These are phyloP conservation scores for Yarrowia sp. DNA, from an alignment of 805 yeast species.

Conservation along the genomic window DNA sequence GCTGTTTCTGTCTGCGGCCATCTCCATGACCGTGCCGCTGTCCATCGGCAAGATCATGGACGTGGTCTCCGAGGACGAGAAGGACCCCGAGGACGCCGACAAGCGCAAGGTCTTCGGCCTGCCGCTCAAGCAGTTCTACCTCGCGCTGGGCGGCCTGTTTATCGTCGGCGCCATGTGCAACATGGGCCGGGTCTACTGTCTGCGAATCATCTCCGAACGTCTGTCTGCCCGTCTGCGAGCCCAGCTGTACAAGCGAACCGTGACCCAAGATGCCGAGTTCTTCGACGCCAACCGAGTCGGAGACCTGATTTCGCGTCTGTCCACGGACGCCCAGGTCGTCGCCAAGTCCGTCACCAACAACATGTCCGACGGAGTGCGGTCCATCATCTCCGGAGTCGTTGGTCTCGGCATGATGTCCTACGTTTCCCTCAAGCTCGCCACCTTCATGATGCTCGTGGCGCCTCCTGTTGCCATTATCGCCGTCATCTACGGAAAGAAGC, in stretches of 20 bases:
- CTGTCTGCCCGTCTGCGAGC: constrained; percentile 81
- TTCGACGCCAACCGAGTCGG: constrained; percentile 89
- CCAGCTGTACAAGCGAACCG: constrained; percentile 68
- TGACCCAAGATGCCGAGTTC: constrained; percentile 84
- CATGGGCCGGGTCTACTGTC: constrained; percentile 70
- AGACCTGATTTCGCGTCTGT: constrained; percentile 82
- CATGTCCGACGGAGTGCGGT: constrained; percentile 86
- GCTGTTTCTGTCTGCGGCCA: constrained; percentile 68
- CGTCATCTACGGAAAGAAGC: constrained; percentile 73
- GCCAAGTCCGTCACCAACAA: constrained; percentile 84
- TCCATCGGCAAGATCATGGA: constrained; percentile 86
- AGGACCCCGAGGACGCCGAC: constrained; percentile 28
- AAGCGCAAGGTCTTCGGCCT: constrained; percentile 53
- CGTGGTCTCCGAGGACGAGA: constrained; percentile 47
- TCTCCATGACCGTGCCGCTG: constrained; percentile 77
- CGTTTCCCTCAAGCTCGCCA: constrained; percentile 78
- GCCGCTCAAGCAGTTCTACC: constrained; percentile 60
- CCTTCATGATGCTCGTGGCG: constrained; percentile 72
- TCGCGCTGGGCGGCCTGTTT: constrained; percentile 60
- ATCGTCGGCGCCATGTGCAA: constrained; percentile 74
- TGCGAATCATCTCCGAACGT: constrained; percentile 81
- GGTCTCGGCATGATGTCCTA: constrained; percentile 90
- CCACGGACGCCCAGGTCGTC: constrained; percentile 86
- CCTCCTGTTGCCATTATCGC: constrained; percentile 85
- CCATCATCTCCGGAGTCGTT: constrained; percentile 75